phyloP scores from a whole-genome alignment of 345 rosid species.

The Corchorus capsularis region DNA sequence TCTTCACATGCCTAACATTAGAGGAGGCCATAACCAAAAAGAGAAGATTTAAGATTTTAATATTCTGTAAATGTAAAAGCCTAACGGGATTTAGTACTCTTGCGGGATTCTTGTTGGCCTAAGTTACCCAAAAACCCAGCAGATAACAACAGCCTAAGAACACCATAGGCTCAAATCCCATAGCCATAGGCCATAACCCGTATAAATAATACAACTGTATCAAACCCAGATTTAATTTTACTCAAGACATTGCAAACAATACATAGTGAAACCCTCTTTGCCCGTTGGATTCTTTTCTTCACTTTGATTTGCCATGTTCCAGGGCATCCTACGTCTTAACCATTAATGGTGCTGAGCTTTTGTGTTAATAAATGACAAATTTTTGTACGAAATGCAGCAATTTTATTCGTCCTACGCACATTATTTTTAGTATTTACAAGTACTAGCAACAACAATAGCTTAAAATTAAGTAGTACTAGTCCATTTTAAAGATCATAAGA shows the following conservation, averaged over 20 bases:
- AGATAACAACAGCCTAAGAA: background rate
- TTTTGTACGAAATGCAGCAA: background rate
- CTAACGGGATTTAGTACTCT: background rate
- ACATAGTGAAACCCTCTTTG: background rate
- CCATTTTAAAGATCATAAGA: background rate
- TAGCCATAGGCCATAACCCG: background rate
- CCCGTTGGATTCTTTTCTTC: background rate
- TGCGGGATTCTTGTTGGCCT: conserved; percentile 1
- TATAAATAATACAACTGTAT: background rate
- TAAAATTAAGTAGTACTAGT: background rate
- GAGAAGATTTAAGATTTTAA: background rate
- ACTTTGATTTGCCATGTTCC: background rate
- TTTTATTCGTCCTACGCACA: background rate
- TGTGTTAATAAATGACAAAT: background rate
- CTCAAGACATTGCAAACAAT: background rate
- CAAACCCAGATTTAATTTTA: background rate
- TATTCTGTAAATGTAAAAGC: background rate
- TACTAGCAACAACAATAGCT: too few species aligned
- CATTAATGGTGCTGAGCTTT: background rate
- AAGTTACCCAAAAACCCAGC: background rate
- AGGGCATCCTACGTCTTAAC: background rate
- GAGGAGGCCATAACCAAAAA: background rate
- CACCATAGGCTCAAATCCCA: conserved; percentile 13
- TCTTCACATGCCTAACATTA: background rate
- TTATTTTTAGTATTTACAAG: too few species aligned